These are phyloP conservation scores for Aspergillus niger DNA, from an alignment of 2,329 filamentous ascomycete species.

Conservation along the genomic window DNA sequence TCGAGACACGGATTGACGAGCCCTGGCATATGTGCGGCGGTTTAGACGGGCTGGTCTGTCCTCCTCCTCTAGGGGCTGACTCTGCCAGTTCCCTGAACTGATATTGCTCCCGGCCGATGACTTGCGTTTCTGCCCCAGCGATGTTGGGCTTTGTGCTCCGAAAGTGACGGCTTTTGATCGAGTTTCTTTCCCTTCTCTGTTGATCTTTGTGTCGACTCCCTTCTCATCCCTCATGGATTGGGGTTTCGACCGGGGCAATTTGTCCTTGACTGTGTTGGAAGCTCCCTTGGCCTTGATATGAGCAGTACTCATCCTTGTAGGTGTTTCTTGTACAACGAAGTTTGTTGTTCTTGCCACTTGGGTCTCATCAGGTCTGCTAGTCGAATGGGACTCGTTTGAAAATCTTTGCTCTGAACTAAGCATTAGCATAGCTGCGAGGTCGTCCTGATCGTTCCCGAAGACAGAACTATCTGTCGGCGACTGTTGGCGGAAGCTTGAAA, in stretches of 20 bases:
- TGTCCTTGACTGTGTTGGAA: not conserved
- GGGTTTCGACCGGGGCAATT: not conserved
- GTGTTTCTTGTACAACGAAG: not conserved
- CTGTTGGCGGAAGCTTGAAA: constrained; percentile 32
- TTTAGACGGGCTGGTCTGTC: constrained; percentile 5
- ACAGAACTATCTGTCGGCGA: constrained; percentile 16
- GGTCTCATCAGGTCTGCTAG: not conserved
- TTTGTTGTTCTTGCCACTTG: not conserved
- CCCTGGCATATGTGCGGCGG: constrained; percentile 25
- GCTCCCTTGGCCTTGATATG: not conserved
- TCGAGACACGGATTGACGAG: constrained; percentile 7
- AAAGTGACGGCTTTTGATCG: constrained; percentile 33
- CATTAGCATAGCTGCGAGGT: constrained; percentile 34
- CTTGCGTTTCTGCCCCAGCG: constrained; percentile 10
- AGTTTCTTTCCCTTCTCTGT: not conserved
- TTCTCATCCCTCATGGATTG: not conserved
- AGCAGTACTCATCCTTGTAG: not conserved
- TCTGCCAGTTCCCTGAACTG: not conserved
- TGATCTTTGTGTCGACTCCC: not conserved
- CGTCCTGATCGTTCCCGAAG: constrained; percentile 25
- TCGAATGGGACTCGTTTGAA: not conserved
- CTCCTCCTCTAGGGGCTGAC: not conserved
- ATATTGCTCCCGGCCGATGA: not conserved
- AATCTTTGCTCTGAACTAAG: constrained; percentile 20
- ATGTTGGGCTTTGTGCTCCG: constrained; percentile 6